Evolutionary conservation across 345 rosid species (phyloP).

Genomic region (Lepidium didymum): DNA sequence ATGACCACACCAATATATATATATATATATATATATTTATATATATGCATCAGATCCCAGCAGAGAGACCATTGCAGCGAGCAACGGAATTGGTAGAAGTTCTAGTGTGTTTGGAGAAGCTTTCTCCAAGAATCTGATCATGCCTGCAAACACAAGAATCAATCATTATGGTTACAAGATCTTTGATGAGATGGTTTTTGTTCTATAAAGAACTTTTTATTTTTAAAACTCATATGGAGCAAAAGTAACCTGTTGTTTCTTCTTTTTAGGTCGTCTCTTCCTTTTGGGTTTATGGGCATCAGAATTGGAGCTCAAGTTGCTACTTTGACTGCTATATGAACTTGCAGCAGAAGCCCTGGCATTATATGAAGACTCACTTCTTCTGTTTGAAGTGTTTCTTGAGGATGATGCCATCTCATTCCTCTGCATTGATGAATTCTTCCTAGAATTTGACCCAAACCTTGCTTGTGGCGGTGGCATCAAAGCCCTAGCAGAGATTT

Average conservation of each 20-base stretch:
- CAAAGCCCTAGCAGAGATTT: constrained; percentile 71
- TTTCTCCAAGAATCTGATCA: constrained; percentile 3
- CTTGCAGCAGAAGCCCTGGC: constrained; percentile 40
- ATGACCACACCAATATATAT: constrained; percentile 11
- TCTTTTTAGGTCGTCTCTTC: constrained; percentile 95
- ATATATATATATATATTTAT: background rate
- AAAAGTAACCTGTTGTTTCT: constrained; percentile 45
- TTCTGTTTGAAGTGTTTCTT: constrained; percentile 51
- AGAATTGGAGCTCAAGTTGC: constrained; percentile 88
- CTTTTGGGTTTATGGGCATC: constrained; percentile 90
- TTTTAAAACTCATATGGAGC: background rate
- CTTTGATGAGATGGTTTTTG: background rate
- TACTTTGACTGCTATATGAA: constrained; percentile 64
- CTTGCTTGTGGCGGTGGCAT: constrained; percentile 96
- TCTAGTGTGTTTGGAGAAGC: constrained; percentile 7
- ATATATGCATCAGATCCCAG: constrained; percentile 1
- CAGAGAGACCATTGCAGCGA: background rate
- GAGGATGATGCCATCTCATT: constrained; percentile 54
- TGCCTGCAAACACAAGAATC: constrained; percentile 9
- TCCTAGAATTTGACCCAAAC: constrained; percentile 62
- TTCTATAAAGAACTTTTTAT: background rate
- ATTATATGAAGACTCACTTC: constrained; percentile 47
- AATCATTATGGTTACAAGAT: background rate
- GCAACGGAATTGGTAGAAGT: background rate
- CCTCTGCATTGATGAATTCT: constrained; percentile 38